phyloP scores from a whole-genome alignment of 768 basidiomycete species.

The Auricularia sp. region DNA sequence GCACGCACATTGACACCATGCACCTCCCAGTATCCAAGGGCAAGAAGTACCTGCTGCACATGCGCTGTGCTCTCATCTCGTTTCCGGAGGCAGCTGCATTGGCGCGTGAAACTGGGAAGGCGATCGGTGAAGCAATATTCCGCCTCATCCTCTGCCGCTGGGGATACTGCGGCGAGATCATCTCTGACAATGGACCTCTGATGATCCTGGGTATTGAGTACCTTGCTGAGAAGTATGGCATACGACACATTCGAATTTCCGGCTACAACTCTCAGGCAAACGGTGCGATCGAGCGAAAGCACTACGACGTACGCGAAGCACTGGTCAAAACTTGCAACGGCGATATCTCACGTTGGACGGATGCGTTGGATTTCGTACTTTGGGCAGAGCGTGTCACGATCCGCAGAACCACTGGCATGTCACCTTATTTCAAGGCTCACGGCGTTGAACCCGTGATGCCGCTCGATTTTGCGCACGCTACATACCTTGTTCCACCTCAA shows the following conservation, averaged over 20 bases:
- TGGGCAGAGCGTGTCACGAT: constrained; percentile 18
- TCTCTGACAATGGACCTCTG: constrained; percentile 12
- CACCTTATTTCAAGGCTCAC: constrained; percentile 17
- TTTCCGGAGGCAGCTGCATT: constrained; percentile 25
- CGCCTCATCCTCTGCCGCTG: constrained; percentile 13
- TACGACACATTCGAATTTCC: constrained; percentile 24
- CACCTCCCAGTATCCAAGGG: constrained; percentile 25
- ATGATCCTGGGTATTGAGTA: constrained; percentile 5
- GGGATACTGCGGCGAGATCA: constrained; percentile 9
- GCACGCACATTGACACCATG: constrained; percentile 32
- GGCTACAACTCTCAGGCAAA: constrained; percentile 34
- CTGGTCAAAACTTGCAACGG: constrained; percentile 23
- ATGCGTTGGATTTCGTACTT: constrained; percentile 6
- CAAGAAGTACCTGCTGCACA: constrained; percentile 28
- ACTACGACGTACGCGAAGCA: constrained; percentile 19
- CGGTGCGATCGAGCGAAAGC: constrained; percentile 23
- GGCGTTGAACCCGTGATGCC: constrained; percentile 21
- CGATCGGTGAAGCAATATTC: constrained; percentile 11
- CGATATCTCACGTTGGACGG: constrained; percentile 12
- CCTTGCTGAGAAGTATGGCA: constrained; percentile 6
- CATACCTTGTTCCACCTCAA: constrained; percentile 19
- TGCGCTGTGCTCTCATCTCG: constrained; percentile 21
- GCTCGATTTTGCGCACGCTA: constrained; percentile 23
- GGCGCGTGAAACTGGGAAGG: constrained; percentile 11
- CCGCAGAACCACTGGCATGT: constrained; percentile 13